Evolutionary conservation across 2,329 filamentous ascomycete species (phyloP).

Genomic region (Myriosclerotinia duriaeana): DNA sequence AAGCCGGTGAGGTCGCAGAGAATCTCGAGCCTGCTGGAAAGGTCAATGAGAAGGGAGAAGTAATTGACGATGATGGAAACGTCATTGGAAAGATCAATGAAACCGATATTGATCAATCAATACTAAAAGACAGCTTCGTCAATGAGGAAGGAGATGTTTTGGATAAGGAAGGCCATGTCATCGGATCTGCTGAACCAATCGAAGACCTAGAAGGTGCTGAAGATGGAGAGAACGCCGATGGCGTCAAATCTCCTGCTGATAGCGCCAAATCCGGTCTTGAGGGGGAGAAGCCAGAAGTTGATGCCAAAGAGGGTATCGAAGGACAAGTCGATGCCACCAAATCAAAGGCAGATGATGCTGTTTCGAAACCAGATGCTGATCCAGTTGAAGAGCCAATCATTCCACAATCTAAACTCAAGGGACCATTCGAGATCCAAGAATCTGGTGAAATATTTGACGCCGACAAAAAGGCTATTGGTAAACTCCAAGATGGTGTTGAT

Average conservation of each 20-base stretch:
- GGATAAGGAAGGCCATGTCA: constrained; percentile 53
- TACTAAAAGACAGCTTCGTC: constrained; percentile 44
- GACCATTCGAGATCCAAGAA: constrained; percentile 23
- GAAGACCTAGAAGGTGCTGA: neutral
- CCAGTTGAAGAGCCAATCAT: constrained; percentile 9
- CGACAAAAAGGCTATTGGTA: constrained; percentile 18
- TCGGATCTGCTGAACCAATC: constrained; percentile 39
- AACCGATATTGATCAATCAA: constrained; percentile 54
- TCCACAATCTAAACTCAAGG: constrained; percentile 19
- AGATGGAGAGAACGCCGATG: constrained; percentile 26
- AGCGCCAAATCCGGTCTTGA: constrained; percentile 23
- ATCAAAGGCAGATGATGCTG: constrained; percentile 7
- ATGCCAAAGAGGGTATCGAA: neutral
- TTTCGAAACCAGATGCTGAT: constrained; percentile 41
- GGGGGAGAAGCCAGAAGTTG: constrained; percentile 41
- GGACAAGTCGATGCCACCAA: neutral
- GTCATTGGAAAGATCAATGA: constrained; percentile 60
- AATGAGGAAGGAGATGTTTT: constrained; percentile 53
- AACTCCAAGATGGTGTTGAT: constrained; percentile 20
- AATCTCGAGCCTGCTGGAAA: constrained; percentile 26
- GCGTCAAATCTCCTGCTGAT: constrained; percentile 21
- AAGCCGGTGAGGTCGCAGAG: neutral
- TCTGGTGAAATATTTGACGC: constrained; percentile 20
- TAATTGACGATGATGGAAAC: constrained; percentile 53
- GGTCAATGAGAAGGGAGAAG: constrained; percentile 52